Evolutionary conservation across 805 yeast genomes (phyloP).

Genomic region (Lachancea cidri): DNA sequence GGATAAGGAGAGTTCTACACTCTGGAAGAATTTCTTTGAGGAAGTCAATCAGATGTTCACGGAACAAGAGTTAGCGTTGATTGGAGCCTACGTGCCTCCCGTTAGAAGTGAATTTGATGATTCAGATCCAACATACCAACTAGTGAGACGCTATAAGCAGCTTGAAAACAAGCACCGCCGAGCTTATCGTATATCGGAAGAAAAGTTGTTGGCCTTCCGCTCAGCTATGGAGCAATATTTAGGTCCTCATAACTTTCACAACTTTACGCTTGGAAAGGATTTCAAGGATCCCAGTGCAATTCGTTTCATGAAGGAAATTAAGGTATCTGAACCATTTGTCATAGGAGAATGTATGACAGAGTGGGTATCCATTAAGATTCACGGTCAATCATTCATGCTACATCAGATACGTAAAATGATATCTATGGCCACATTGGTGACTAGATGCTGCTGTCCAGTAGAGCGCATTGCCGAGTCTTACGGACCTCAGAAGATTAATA

Average conservation of each 20-base stretch:
- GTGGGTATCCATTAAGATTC: conserved; percentile 93
- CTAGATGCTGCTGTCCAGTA: conserved; percentile 81
- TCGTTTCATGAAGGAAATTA: conserved; percentile 73
- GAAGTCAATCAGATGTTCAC: conserved; percentile 34
- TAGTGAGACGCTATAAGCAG: conserved; percentile 49
- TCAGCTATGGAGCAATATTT: conserved; percentile 65
- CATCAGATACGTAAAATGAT: conserved; percentile 98
- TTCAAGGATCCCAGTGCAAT: conserved; percentile 82
- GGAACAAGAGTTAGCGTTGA: conserved; percentile 23
- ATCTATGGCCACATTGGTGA: conserved; percentile 83
- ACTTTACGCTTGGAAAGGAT: conserved; percentile 75
- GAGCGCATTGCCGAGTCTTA: conserved; percentile 75
- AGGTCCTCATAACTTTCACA: conserved; percentile 91
- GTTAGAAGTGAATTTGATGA: conserved; percentile 37
- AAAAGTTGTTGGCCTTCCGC: conserved; percentile 58
- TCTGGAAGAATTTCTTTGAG: conserved; percentile 57
- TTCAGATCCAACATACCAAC: conserved; percentile 32
- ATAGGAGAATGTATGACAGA: conserved; percentile 89
- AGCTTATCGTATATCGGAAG: conserved; percentile 57
- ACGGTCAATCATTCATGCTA: conserved; percentile 97
- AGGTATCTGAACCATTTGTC: conserved; percentile 82
- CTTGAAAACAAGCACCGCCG: conserved; percentile 67
- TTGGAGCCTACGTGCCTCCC: conserved; percentile 31
- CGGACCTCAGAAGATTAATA: conserved; percentile 66
- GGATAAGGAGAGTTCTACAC: conserved; percentile 64